Evolutionary conservation across 192 early-diverging fungal species (phyloP).

Genomic region (Coemansia sp.): DNA sequence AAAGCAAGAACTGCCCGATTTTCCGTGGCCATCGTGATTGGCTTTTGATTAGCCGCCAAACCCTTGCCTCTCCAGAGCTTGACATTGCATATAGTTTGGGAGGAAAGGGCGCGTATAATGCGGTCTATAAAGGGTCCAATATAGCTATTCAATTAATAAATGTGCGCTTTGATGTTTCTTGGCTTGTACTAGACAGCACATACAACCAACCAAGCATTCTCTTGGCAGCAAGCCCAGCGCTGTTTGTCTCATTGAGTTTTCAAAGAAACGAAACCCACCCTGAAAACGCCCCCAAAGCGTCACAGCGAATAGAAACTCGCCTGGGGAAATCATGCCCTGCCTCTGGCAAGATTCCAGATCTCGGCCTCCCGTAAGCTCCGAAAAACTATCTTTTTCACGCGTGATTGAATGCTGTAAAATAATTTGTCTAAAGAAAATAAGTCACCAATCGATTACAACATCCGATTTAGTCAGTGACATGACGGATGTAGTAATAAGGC

Average conservation of each 20-base stretch:
- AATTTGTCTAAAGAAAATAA: neutral
- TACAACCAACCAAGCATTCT: too few species aligned
- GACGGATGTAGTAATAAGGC: conserved; percentile 64
- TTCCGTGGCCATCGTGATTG: neutral
- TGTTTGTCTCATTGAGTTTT: neutral
- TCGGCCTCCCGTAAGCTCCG: conserved; percentile 1
- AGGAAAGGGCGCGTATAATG: too few species aligned
- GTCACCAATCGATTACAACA: neutral
- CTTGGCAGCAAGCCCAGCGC: too few species aligned
- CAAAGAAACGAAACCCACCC: neutral
- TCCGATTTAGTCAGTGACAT: conserved; percentile 39
- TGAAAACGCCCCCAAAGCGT: neutral
- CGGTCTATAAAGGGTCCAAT: too few species aligned
- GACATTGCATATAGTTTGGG: neutral
- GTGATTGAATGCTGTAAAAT: neutral
- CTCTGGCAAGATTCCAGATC: neutral
- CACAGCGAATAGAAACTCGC: neutral
- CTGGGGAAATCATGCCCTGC: neutral
- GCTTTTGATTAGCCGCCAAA: neutral
- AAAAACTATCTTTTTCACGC: conserved; percentile 2
- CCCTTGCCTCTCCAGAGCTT: neutral
- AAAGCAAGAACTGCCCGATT: neutral
- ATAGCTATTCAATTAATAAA: too few species aligned
- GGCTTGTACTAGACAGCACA: too few species aligned
- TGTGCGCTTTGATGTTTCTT: too few species aligned